Evolutionary conservation across 2,329 filamentous ascomycete species (phyloP).

Genomic region (Davidsoniella australis): DNA sequence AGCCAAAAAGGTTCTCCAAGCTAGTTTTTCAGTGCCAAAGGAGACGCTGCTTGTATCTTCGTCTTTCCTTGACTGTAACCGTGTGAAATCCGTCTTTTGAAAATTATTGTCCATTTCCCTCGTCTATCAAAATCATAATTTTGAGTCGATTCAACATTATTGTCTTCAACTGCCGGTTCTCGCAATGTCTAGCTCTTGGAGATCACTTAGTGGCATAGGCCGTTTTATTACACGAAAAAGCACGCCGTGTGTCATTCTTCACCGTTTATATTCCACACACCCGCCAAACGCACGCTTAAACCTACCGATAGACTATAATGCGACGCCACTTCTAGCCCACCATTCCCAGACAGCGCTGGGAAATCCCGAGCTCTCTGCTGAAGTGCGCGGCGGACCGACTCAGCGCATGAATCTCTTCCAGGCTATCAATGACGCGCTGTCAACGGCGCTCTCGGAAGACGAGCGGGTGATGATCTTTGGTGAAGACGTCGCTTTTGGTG

Average conservation of each 20-base stretch:
- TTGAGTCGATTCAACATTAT: neutral
- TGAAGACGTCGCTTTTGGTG: constrained; percentile 92
- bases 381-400: constrained; percentile 50
- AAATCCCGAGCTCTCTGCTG: constrained; percentile 52
- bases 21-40: too few relatives aligned
- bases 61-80: too few relatives aligned
- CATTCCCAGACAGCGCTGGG: constrained; percentile 53
- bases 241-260: too few relatives aligned
- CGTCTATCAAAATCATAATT: neutral
- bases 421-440: constrained; percentile 78
- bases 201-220: neutral
- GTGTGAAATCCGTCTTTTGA: too few relatives aligned
- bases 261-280: constrained; percentile 33
- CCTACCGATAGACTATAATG: constrained; percentile 70
- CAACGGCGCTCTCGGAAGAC: constrained; percentile 65
- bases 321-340: constrained; percentile 67
- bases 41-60: too few relatives aligned
- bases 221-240: too few relatives aligned
- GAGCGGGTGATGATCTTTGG: constrained; percentile 83
- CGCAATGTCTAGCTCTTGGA: neutral
- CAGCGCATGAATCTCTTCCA: constrained; percentile 89
- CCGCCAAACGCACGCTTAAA: constrained; percentile 55
- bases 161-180: neutral
- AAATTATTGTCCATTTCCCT: neutral
- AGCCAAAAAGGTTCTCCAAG: too few relatives aligned